Percentiles rank a stretch among this genome's conserved stretches.
Evolutionary conservation across 2,329 filamentous ascomycete genomes (phyloP).

Genomic region (Penicillium digitatum): DNA sequence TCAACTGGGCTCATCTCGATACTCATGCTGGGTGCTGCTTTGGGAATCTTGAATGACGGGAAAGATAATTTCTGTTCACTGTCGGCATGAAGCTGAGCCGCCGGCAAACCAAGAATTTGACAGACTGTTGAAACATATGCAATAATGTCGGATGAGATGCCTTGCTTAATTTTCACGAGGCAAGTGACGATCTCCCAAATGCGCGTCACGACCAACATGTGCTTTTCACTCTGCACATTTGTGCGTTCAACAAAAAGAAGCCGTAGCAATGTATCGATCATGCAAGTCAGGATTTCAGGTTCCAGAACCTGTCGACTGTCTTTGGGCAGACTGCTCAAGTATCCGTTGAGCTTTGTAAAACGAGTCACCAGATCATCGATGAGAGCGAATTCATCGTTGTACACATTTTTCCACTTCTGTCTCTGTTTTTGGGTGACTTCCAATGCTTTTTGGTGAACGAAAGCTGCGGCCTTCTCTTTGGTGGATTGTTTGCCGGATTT

Average conservation of each 20-base stretch:
- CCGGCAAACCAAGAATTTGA: slow-evolving; percentile 32
- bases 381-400: slow-evolving; percentile 1
- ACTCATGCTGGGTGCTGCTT: slow-evolving; percentile 24
- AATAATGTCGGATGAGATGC: slow-evolving; percentile 43
- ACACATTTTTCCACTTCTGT: slow-evolving; percentile 6
- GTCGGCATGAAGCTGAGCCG: slow-evolving; percentile 13
- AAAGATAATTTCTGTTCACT: slow-evolving; percentile 18
- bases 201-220: slow-evolving; percentile 36
- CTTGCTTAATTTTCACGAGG: slow-evolving; percentile 28
- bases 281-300: slow-evolving; percentile 42
- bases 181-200: slow-evolving; percentile 5
- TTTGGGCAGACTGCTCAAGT: slow-evolving; percentile 44
- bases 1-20: slow-evolving; percentile 47
- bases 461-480: slow-evolving; percentile 3
- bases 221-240: slow-evolving; percentile 34
- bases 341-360: slow-evolving; percentile 50
- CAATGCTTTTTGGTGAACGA: slow-evolving; percentile 2
- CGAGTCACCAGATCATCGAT: slow-evolving; percentile 27
- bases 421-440: slow-evolving; percentile 6
- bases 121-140: slow-evolving; percentile 32
- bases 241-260: slow-evolving; percentile 8
- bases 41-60: slow-evolving; percentile 17
- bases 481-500: not conserved
- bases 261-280: slow-evolving; percentile 23
- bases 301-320: slow-evolving; percentile 38